Conservation (phyloP, 2,329 filamentous ascomycete genomes). For the Verticillium nubilum region DNA sequence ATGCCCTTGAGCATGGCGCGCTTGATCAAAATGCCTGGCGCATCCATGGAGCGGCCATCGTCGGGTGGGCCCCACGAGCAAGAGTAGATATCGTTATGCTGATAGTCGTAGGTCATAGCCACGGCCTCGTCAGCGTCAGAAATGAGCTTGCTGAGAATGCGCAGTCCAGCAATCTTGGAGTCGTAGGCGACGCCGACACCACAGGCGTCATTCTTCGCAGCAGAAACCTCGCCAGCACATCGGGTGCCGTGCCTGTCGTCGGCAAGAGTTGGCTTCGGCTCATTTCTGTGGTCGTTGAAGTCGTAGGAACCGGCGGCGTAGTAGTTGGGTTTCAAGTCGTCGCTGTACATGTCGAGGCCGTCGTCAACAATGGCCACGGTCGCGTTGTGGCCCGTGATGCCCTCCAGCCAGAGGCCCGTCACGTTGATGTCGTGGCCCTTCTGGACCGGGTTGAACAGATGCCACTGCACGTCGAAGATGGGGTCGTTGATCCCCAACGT, state of each 20-base stretch:
- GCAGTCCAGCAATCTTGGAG: slow-evolving; percentile 82
- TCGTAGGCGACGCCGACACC: slow-evolving; percentile 96
- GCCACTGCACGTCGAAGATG: slow-evolving; percentile 93
- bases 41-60: slow-evolving; percentile 91
- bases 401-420: slow-evolving; percentile 86
- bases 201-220: slow-evolving; percentile 87
- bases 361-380: slow-evolving; percentile 96
- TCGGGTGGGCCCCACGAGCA: slow-evolving; percentile 98
- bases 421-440: slow-evolving; percentile 91
- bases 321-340: slow-evolving; percentile 89
- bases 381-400: slow-evolving; percentile 81
- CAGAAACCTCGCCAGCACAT: slow-evolving; percentile 90
- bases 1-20: slow-evolving; percentile 88
- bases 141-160: slow-evolving; percentile 87
- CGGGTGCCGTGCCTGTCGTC: slow-evolving; percentile 91
- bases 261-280: slow-evolving; percentile 74
- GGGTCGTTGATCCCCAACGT: slow-evolving; percentile 77
- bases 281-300: slow-evolving; percentile 79
- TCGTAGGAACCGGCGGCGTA: slow-evolving; percentile 90
- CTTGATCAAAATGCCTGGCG: slow-evolving; percentile 80
- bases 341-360: slow-evolving; percentile 91
- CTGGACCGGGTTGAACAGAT: slow-evolving; percentile 79
- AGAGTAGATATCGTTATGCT: slow-evolving; percentile 94
- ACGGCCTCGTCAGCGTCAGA: slow-evolving; percentile 87
- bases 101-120: slow-evolving; percentile 86